These are phyloP conservation scores for Sporothrix sp. DNA, from an alignment of 2,329 filamentous ascomycete genomes.

Conservation along the genomic window DNA sequence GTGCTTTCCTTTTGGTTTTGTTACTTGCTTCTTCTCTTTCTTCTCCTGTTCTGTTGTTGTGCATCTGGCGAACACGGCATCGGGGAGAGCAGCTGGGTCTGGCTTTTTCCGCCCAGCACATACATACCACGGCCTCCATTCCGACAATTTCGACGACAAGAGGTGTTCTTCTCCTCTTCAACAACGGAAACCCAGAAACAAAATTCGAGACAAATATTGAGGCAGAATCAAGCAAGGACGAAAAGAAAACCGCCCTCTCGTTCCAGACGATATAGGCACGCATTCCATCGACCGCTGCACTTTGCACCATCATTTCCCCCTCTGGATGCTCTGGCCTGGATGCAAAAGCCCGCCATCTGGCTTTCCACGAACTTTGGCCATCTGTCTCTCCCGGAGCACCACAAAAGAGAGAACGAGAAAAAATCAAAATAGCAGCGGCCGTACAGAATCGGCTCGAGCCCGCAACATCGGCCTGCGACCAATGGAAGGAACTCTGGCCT, in stretches of 20 bases:
- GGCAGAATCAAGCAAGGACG: background rate
- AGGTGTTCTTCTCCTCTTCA: background rate
- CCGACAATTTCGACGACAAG: background rate
- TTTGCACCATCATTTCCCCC: background rate
- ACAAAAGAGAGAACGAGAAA: background rate
- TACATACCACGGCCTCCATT: background rate
- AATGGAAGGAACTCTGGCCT: slow-evolving; percentile 12
- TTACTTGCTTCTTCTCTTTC: background rate
- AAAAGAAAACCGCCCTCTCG: too few relatives aligned
- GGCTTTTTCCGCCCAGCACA: too few relatives aligned
- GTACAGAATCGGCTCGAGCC: background rate
- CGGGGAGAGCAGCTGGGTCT: too few relatives aligned
- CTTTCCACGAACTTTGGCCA: background rate
- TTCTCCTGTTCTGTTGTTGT: background rate
- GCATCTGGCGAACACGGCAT: too few relatives aligned
- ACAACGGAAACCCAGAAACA: background rate
- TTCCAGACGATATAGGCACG: background rate
- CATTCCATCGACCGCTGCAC: background rate
- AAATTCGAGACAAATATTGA: background rate
- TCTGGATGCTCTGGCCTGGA: background rate
- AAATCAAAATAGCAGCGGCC: too few relatives aligned
- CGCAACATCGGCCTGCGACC: background rate
- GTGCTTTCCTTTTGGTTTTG: background rate
- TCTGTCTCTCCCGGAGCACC: background rate
- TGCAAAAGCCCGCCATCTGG: background rate